Base-by-base conservation (phyloP, 192 early-diverging fungal species). In the Pecoramyces ruminantium region DNA sequence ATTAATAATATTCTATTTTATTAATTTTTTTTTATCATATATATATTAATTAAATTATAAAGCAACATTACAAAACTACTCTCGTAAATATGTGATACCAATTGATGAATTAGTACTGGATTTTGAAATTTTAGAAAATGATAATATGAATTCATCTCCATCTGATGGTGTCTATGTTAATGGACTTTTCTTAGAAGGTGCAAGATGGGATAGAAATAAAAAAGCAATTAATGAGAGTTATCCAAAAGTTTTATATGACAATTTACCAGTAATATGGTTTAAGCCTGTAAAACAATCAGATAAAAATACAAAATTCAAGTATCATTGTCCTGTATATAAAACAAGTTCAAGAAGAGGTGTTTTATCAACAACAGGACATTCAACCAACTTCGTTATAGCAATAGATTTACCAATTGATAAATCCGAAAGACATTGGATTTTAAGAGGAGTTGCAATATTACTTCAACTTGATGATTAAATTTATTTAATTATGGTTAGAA, bases 331-430 rank as follows among this genome's bases (percentile, higher is more conserved):
- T 13, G 85, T 91, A 28, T 91, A 91, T 86, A 91, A 91, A 80
- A 91, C 90, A 21, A 86, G 87, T 16, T 88, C 90, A 28, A 81
- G 90, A 5, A 89, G 88, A 27, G 90, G 90, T 21, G 89, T 88
- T 6, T 84, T 91, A 38, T 87, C 88, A 21, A 90, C 90, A 27
- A 91, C 90, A 29, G 90, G 90, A 15, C 90, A 91, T 40, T 91
- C 90, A 11, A 88, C 89, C n/a, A 91, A 91, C 79, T 91, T 90
- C 81, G 88, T 91, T 38, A 85, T 89, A 18, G 78, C 89, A 0
- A 80, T 91, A 16, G 83, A 86, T 81, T 79, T 91, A 29, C 90
- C 90, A 13, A 82, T 86, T n/a, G 88, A 90, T 78, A 84, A 83
- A 77, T 81, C 86, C 4, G 77, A 84, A 29, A 89, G 89, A 78